These are phyloP conservation scores for Erythrophleum ivorense DNA, from an alignment of 331 rosid genomes.

Conservation along the genomic window DNA sequence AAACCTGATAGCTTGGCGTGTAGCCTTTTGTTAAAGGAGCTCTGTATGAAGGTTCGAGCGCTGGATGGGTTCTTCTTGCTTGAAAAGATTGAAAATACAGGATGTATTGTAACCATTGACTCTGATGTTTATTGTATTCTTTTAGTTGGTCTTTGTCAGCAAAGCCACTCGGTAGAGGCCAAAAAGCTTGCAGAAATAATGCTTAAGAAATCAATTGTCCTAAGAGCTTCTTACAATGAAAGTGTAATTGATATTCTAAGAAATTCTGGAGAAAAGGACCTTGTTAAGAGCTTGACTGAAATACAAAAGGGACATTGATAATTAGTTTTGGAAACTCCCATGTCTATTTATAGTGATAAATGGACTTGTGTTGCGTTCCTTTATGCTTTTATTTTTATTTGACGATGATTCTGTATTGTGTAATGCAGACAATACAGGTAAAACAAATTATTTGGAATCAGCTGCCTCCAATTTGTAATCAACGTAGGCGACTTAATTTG, in stretches of 20 bases:
- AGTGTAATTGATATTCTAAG: conserved; percentile 42
- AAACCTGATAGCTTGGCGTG: conserved; percentile 66
- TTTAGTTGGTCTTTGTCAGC: conserved; percentile 66
- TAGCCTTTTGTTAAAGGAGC: conserved; percentile 65
- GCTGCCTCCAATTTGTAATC: too few species aligned
- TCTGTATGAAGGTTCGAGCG: conserved; percentile 55
- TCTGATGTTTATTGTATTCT: conserved; percentile 62
- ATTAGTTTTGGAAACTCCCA: background rate
- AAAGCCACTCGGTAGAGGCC: conserved; percentile 57
- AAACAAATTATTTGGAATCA: too few species aligned
- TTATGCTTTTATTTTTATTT: background rate
- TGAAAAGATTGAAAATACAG: conserved; percentile 62
- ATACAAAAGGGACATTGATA: conserved; percentile 6
- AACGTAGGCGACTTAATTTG: too few species aligned
- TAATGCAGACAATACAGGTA: too few species aligned
- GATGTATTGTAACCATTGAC: conserved; percentile 59
- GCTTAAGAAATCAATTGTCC: conserved; percentile 62
- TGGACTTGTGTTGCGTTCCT: background rate
- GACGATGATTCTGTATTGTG: background rate
- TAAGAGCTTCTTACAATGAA: conserved; percentile 49
- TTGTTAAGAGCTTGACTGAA: conserved; percentile 45
- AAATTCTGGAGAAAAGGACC: conserved; percentile 50
- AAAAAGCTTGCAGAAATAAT: conserved; percentile 57
- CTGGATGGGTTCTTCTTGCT: conserved; percentile 66
- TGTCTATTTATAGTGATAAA: background rate